Evolutionary conservation across 2,329 filamentous ascomycete genomes (phyloP).

Genomic region (Hymenoscyphus fructigenus): DNA sequence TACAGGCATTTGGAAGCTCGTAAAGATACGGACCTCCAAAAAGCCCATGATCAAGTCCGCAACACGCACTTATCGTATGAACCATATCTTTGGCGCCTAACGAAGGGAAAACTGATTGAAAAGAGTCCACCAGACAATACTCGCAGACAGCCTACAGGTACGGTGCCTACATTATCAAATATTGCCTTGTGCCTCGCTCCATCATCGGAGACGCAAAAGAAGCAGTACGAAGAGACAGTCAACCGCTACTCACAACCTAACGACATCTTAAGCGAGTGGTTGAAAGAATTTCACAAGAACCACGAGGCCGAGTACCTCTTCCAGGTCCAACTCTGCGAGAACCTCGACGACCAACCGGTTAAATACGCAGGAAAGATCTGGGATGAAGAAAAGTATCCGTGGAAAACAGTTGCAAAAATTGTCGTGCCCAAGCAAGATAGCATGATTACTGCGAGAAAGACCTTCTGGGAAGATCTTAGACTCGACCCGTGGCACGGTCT

Average conservation of each 20-base stretch:
- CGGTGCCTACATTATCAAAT: slow-evolving; percentile 48
- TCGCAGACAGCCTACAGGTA: slow-evolving; percentile 49
- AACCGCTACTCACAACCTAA: slow-evolving; percentile 37
- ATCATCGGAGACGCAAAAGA: slow-evolving; percentile 41
- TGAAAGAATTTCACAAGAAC: slow-evolving; percentile 40
- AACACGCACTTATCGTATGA: slow-evolving; percentile 41
- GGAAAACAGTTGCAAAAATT: slow-evolving; percentile 45
- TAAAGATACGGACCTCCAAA: slow-evolving; percentile 41
- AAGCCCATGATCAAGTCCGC: slow-evolving; percentile 40
- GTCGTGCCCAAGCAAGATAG: slow-evolving; percentile 43
- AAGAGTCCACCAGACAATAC: slow-evolving; percentile 40
- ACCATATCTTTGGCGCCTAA: background rate
- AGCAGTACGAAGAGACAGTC: slow-evolving; percentile 41
- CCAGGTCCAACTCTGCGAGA: slow-evolving; percentile 47
- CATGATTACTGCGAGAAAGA: slow-evolving; percentile 41
- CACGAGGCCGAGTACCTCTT: slow-evolving; percentile 45
- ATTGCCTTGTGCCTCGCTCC: slow-evolving; percentile 47
- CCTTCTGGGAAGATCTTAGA: slow-evolving; percentile 46
- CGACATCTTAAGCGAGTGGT: slow-evolving; percentile 42
- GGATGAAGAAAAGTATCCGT: slow-evolving; percentile 48
- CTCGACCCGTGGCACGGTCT: slow-evolving; percentile 45
- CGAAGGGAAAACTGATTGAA: background rate
- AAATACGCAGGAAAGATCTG: slow-evolving; percentile 45
- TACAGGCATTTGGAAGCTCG: slow-evolving; percentile 43
- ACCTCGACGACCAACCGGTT: slow-evolving; percentile 47